These are phyloP conservation scores for carrot (Daucus carota) DNA, from an alignment of 129 eudicot species.

Conservation along the genomic window DNA sequence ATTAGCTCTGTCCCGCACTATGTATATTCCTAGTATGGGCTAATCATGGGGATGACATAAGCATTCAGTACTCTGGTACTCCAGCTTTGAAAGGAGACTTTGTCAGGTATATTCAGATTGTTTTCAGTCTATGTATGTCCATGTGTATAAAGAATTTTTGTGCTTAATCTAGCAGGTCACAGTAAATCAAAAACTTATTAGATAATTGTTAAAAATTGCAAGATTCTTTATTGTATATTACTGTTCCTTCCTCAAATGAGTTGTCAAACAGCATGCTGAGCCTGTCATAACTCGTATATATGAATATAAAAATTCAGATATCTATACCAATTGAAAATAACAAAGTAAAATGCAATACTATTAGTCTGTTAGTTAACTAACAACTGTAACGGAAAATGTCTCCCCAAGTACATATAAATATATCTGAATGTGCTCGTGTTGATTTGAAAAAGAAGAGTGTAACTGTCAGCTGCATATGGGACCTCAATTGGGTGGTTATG, in stretches of 20 bases:
- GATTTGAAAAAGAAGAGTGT: not conserved
- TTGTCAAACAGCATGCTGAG: not conserved
- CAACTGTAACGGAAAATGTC: not conserved
- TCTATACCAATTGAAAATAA: not conserved
- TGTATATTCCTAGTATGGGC: conserved; percentile 70
- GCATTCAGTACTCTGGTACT: conserved; percentile 97
- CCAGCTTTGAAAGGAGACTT: conserved; percentile 96
- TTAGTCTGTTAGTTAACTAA: not conserved
- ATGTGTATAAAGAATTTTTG: not conserved
- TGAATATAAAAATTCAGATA: not conserved
- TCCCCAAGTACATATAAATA: not conserved
- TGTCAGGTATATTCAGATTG: conserved; percentile 58
- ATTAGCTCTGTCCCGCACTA: not conserved
- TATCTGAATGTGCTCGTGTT: not conserved
- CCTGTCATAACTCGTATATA: not conserved
- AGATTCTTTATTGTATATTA: not conserved
- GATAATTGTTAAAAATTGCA: not conserved
- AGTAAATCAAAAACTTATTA: not conserved
- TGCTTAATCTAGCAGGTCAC: not conserved
- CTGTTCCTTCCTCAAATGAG: not conserved
- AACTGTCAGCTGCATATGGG: no score
- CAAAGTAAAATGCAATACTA: not conserved
- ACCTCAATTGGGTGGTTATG: no score
- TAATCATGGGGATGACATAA: conserved; percentile 91
- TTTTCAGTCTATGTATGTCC: not conserved